Percentiles rank a stretch among this genome's conserved stretches.
Conservation (phyloP, 2,329 filamentous ascomycete genomes). For the Colletotrichum gloeosporioides region DNA sequence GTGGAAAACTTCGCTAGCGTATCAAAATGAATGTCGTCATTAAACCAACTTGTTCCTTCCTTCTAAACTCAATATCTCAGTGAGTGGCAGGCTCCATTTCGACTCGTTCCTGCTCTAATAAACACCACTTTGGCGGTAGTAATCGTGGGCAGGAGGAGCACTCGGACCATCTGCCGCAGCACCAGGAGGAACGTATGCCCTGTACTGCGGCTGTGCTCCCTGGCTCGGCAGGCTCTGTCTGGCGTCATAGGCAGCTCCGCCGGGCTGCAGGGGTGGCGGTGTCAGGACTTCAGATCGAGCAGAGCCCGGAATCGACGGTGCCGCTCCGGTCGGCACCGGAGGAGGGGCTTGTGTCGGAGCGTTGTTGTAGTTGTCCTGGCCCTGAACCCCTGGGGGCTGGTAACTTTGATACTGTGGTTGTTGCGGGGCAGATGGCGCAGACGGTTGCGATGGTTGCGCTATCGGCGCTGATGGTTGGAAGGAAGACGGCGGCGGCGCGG, state of each 20-base stretch:
- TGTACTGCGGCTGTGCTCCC: constrained; percentile 57
- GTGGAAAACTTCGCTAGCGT: not conserved
- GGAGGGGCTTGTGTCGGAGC: constrained; percentile 30
- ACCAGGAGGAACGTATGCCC: constrained; percentile 61
- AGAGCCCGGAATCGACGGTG: constrained; percentile 44
- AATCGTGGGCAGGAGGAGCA: constrained; percentile 59
- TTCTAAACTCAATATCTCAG: not conserved
- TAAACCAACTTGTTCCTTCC: not conserved
- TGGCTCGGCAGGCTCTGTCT: constrained; percentile 58
- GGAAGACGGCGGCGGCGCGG: constrained; percentile 28
- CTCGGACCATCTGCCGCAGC: constrained; percentile 44
- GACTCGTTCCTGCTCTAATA: constrained; percentile 22
- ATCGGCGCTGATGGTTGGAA: constrained; percentile 21
- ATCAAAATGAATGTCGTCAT: not conserved
- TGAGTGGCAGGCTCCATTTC: not conserved
- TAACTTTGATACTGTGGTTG: constrained; percentile 48
- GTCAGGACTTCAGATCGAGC: constrained; percentile 23
- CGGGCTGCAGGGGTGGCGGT: constrained; percentile 49
- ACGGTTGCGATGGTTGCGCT: constrained; percentile 24
- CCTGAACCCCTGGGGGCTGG: constrained; percentile 35
- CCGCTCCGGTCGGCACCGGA: constrained; percentile 39
- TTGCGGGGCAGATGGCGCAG: constrained; percentile 24
- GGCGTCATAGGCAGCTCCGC: constrained; percentile 53
- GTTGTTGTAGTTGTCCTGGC: constrained; percentile 34
- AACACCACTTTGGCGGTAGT: constrained; percentile 54